Evolutionary conservation across 1,284 basidiomycete species (phyloP), one percentile per base, ranked within the genome.

Genomic region (Ustilago vetiveriae): DNA sequence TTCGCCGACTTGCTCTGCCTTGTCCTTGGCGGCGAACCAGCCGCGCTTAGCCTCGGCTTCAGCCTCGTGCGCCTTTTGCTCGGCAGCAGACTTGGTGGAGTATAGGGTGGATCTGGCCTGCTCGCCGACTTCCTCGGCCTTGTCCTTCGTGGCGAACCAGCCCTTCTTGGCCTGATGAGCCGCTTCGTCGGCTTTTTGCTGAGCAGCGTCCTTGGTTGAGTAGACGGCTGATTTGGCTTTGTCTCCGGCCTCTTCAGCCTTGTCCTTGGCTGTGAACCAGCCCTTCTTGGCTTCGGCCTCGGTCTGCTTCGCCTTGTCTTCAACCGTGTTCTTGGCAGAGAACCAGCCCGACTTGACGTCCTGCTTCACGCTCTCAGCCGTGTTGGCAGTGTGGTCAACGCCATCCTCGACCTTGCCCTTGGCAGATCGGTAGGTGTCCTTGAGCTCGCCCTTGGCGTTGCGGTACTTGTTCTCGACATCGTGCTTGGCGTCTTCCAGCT

Each of bases 81-180:
- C 50, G 14, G 63, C 63, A 17, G 33, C 52, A 13, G 48, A 47
- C 27, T 64, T 56, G 32, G 60, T 51, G 3, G 54, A 57, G 45
- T 49, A 57, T 13, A 43, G 36, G 19, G 44, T 32, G 21, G 24
- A 24, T 32, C 53, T 64, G 49, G 50, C 45, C 22, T 53, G 36
- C 27, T 57, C 49, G 9, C 44, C 52, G 7, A 33, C 46, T n/a
- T 68, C 52, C 14, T 65, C 65, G n/a, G 60, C 59, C 40, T 51
- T 62, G 23, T 62, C 48, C 47, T 69, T 71, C 10, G 58, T 27
- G 21, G 47, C 33, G 41, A 65, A 64, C 71, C 60, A 63, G 43
- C 59, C 47, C 14, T 43, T 37, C 54, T 64, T 60, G 14, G 52
- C 52, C 22, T 47, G 23, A 14, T 43, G 33, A 17, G 51, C 49